Evolutionary conservation across 2,329 filamentous ascomycete species (phyloP).

Genomic region (Knoxdaviesia proteae): DNA sequence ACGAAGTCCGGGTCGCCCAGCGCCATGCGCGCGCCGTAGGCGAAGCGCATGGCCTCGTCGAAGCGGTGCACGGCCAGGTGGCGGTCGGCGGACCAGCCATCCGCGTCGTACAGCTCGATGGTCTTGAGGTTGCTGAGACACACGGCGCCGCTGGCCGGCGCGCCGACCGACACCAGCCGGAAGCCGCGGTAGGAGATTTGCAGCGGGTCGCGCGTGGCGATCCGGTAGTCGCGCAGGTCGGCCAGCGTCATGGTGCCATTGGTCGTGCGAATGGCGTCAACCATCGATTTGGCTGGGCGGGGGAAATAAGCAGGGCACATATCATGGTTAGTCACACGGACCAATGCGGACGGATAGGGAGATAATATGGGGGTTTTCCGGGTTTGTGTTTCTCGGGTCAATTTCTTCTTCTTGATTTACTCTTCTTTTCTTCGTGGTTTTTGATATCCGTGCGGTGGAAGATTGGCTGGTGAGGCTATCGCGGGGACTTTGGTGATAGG

Average conservation of each 20-base stretch:
- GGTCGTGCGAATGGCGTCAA: constrained; percentile 41
- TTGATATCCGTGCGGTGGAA: too few species aligned
- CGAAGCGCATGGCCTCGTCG: constrained; percentile 77
- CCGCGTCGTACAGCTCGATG: constrained; percentile 50
- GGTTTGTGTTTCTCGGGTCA: too few species aligned
- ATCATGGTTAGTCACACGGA: not conserved
- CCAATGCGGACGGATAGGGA: not conserved
- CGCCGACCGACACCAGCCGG: constrained; percentile 45
- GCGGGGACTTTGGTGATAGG: too few species aligned
- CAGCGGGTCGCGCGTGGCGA: constrained; percentile 42
- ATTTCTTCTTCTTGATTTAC: too few species aligned
- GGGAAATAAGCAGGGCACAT: not conserved
- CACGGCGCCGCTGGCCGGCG: constrained; percentile 62
- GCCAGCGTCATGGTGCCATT: constrained; percentile 75
- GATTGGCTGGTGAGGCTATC: too few species aligned
- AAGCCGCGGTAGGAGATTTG: constrained; percentile 48
- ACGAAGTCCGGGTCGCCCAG: constrained; percentile 72
- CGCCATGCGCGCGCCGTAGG: constrained; percentile 57
- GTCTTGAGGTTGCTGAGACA: constrained; percentile 61
- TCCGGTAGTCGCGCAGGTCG: constrained; percentile 54
- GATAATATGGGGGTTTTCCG: too few species aligned
- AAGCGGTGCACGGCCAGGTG: constrained; percentile 64
- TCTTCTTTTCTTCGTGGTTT: too few species aligned
- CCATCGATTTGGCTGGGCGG: constrained; percentile 44
- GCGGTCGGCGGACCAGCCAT: constrained; percentile 24